A percentile compares a stretch with the other conserved stretches of the same genome.
Evolutionary conservation across 495 filamentous ascomycete species (phyloP).

Genomic region (Amniculicola lignicola): DNA sequence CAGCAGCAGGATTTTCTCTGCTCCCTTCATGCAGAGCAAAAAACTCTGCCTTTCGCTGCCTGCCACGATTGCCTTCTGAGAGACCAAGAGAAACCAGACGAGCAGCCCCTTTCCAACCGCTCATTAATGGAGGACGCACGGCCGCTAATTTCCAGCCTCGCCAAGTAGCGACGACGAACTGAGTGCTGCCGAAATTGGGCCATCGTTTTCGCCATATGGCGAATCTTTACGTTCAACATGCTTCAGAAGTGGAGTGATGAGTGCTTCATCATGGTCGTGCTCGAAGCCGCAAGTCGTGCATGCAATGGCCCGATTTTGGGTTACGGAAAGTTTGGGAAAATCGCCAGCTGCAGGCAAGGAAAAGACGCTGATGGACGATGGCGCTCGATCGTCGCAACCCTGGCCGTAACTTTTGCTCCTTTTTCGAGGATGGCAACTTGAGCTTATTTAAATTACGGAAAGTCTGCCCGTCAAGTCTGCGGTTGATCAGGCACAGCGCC

Average conservation of each 20-base stretch:
- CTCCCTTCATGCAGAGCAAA: neutral
- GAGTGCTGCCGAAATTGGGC: too few species aligned
- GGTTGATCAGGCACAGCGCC: constrained; percentile 23
- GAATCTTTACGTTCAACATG: too few species aligned
- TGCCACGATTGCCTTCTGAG: constrained; percentile 3
- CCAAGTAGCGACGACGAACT: constrained; percentile 9
- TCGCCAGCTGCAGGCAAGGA: neutral
- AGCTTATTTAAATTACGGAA: neutral
- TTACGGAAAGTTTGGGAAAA: neutral
- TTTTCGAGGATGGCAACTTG: constrained; percentile 3
- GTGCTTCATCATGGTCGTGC: too few species aligned
- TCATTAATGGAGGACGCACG: neutral
- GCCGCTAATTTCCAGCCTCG: constrained; percentile 28
- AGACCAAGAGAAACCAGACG: neutral
- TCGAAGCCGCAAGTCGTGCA: neutral
- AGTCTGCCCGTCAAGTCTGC: neutral
- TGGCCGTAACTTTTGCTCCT: constrained; percentile 22
- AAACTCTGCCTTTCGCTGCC: constrained; percentile 13
- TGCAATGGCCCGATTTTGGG: neutral
- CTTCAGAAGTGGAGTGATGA: too few species aligned
- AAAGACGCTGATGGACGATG: neutral
- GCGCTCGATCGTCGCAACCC: constrained; percentile 8
- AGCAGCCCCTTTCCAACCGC: constrained; percentile 3
- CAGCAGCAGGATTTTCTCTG: constrained; percentile 14
- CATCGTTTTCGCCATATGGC: too few species aligned